Evolutionary conservation across 345 rosid genomes (phyloP), one percentile per base, ranked within the genome.

Genomic region (Euphorbia pulcherrima): DNA sequence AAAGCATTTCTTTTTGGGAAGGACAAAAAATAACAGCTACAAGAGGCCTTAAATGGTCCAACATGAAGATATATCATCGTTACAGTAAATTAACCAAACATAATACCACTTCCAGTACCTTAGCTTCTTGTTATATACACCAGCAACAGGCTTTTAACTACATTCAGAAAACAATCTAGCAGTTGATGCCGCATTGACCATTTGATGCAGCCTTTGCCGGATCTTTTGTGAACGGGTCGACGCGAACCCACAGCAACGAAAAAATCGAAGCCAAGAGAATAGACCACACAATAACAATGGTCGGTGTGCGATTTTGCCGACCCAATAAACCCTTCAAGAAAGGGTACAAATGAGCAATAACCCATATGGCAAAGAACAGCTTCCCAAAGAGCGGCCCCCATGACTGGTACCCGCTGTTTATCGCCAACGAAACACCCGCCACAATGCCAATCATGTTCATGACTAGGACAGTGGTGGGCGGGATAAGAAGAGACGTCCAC

Each of bases 281-380:
- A 58, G 99, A 89, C 99, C 99, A 94, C 47, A 93, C 98, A 23
- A 93, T 91, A 78, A 93, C 98, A 26, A 93, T 93, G n/a, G 98
- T 93, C 4, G 98, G 99, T 7, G 99, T 94, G 20, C 97, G 89
- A 71, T 94, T 94, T 76, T 91, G 96, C 62, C 99, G 88, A 74
- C 99, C 99, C 79, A 94, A 24, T 53, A 94, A 71, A 88, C 99
- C 99, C 77, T 94, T 94, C 80, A 94, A 78, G 96, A 94, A 94
- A 26, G 99, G 99, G 72, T 94, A 94, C 60, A 94, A 78, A 84
- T 94, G 99, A 65, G 95, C 97, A 70, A 94, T 84, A 44, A 94
- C 99, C 99, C 99, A 94, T 27, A 94, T 69, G 52, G 97, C 97
- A 1, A 93, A 93, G 91, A 93, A 93, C 69, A 93, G 87, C 88